Percentiles rank a stretch among this genome's conserved stretches.
Evolutionary conservation across 495 filamentous ascomycete species (phyloP).

Genomic region (Tuber umbilicatum): DNA sequence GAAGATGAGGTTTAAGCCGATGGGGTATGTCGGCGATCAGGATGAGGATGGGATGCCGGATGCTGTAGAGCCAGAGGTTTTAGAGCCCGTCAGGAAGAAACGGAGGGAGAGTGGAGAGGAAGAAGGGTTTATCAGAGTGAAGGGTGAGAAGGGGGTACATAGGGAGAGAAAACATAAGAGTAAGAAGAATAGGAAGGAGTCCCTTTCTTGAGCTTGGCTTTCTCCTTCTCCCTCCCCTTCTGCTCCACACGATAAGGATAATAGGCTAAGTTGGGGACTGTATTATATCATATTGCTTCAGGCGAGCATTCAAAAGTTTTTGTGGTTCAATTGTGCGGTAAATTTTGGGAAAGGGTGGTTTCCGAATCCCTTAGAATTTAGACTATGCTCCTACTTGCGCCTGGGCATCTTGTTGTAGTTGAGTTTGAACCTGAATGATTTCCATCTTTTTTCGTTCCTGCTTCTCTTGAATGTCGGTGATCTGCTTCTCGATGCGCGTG

Average conservation of each 20-base stretch:
- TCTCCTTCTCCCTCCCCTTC: background rate
- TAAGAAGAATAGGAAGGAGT: slow-evolving; percentile 15
- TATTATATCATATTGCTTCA: background rate
- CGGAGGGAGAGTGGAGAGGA: slow-evolving; percentile 6
- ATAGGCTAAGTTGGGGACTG: background rate
- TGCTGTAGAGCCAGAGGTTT: slow-evolving; percentile 12
- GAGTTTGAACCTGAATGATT: slow-evolving; percentile 38
- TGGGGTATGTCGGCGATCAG: slow-evolving; percentile 31
- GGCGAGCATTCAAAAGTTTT: background rate
- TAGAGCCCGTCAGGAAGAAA: slow-evolving; percentile 4
- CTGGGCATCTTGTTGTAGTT: slow-evolving; percentile 16
- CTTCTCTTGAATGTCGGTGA: slow-evolving; percentile 70
- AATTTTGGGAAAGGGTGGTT: slow-evolving; percentile 8
- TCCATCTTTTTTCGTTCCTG: slow-evolving; percentile 73
- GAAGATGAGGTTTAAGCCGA: slow-evolving; percentile 36
- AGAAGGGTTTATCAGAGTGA: slow-evolving; percentile 13
- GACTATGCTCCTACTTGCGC: background rate
- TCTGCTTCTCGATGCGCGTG: slow-evolving; percentile 72
- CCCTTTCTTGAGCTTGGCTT: background rate
- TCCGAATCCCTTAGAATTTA: background rate
- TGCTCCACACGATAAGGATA: background rate
- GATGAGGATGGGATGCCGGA: slow-evolving; percentile 18
- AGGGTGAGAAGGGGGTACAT: slow-evolving; percentile 1
- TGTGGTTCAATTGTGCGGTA: slow-evolving; percentile 10
- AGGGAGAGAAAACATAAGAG: slow-evolving; percentile 32